phyloP scores from a whole-genome alignment of 1,284 basidiomycete species.

The Leccinum pachyderme region DNA sequence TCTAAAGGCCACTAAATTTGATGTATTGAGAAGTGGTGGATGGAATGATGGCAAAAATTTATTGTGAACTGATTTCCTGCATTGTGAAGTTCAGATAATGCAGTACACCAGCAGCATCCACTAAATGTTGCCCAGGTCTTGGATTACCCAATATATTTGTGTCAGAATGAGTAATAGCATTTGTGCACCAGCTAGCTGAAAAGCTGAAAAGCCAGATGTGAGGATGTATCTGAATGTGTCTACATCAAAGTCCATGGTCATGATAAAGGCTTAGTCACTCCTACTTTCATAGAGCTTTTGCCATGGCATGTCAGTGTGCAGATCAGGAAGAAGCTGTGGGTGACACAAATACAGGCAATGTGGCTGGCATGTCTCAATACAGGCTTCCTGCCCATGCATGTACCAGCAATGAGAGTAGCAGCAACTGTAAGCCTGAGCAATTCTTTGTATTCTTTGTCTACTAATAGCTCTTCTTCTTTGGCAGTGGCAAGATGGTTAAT shows the following conservation, averaged over 20 bases:
- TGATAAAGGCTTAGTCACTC: not conserved
- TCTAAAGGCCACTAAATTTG: constrained; percentile 27
- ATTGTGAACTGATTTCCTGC: constrained; percentile 35
- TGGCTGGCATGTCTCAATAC: too few species aligned
- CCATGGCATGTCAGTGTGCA: not conserved
- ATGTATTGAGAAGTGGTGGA: constrained; percentile 32
- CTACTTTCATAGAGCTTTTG: not conserved
- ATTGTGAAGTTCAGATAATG: constrained; percentile 47
- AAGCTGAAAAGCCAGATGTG: not conserved
- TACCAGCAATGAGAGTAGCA: too few species aligned
- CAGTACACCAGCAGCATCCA: constrained; percentile 39
- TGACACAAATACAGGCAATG: not conserved
- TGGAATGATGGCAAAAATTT: constrained; percentile 22
- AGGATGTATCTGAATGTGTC: not conserved
- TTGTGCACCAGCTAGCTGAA: not conserved
- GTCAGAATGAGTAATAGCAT: not conserved
- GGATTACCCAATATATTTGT: not conserved
- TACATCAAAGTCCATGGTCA: not conserved
- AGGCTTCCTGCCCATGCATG: too few species aligned
- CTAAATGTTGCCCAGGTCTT: not conserved
- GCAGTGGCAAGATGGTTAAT: too few species aligned
- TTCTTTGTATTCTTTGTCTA: too few species aligned
- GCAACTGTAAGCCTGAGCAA: too few species aligned
- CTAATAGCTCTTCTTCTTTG: too few species aligned
- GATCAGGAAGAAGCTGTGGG: not conserved